Conservation (phyloP, 768 basidiomycete genomes). For the Candolleomyces aberdarensis region DNA sequence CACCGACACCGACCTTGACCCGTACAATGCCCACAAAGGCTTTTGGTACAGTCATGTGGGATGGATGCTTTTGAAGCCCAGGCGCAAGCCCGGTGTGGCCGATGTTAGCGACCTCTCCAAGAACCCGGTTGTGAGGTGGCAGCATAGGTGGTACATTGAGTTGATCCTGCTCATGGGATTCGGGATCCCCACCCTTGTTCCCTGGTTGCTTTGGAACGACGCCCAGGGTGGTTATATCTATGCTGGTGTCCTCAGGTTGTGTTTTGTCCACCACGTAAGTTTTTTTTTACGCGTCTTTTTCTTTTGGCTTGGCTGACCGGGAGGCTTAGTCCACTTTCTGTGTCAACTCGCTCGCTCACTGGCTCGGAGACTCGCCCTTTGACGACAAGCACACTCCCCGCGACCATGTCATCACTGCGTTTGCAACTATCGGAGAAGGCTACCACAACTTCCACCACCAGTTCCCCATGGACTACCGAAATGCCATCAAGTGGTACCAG, state of each 20-base stretch:
- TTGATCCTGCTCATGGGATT: slow-evolving; percentile 72
- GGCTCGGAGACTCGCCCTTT: slow-evolving; percentile 90
- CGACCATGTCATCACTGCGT: slow-evolving; percentile 85
- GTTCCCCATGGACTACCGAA: slow-evolving; percentile 97
- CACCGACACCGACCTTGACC: slow-evolving; percentile 96
- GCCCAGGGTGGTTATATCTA: slow-evolving; percentile 84
- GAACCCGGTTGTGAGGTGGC: slow-evolving; percentile 81
- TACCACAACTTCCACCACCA: slow-evolving; percentile 99
- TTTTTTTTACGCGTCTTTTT: slow-evolving; percentile 2
- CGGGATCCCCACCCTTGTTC: slow-evolving; percentile 70
- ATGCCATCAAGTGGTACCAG: slow-evolving; percentile 93
- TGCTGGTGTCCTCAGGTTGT: slow-evolving; percentile 72
- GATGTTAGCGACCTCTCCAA: slow-evolving; percentile 85
- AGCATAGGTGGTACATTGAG: slow-evolving; percentile 74
- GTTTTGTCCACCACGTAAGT: slow-evolving; percentile 86
- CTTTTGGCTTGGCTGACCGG: slow-evolving; percentile 7
- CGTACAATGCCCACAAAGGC: slow-evolving; percentile 90
- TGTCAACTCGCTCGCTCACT: slow-evolving; percentile 95
- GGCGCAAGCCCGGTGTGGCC: slow-evolving; percentile 84
- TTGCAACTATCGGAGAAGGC: slow-evolving; percentile 91
- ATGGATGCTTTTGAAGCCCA: slow-evolving; percentile 93
- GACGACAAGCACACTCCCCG: slow-evolving; percentile 94
- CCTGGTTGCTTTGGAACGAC: slow-evolving; percentile 84
- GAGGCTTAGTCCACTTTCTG: slow-evolving; percentile 84
- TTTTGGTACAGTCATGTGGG: slow-evolving; percentile 85